These are phyloP conservation scores for Labyrinthula sp. DNA, from an alignment of 352 stramenopile genomes.

Conservation along the genomic window DNA sequence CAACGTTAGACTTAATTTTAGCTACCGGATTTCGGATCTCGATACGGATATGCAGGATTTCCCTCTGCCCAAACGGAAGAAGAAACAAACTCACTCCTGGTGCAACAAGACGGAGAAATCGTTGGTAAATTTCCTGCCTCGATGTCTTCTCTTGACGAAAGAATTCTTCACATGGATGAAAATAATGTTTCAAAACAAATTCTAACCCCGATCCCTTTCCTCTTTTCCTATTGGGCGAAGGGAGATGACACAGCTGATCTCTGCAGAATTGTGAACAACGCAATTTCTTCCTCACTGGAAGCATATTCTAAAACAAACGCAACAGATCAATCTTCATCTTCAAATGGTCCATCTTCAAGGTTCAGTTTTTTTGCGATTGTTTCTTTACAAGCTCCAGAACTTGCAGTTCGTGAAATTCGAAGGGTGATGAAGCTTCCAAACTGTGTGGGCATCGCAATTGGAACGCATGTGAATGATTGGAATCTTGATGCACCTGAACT, in stretches of 20 bases:
- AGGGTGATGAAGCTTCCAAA: conserved; percentile 29
- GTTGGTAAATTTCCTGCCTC: no score
- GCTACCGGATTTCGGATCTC: conserved; percentile 21
- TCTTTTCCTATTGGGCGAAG: conserved; percentile 35
- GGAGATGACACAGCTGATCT: conserved; percentile 29
- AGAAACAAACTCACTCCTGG: neutral
- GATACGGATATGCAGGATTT: conserved; percentile 32
- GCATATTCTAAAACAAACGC: conserved; percentile 8
- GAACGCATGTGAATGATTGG: conserved; percentile 32
- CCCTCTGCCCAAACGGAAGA: neutral
- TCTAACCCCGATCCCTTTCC: conserved; percentile 31
- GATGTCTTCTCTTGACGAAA: no score
- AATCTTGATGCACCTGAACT: conserved; percentile 31
- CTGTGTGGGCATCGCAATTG: conserved; percentile 28
- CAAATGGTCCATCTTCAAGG: conserved; percentile 5
- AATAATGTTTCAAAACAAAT: conserved; percentile 27
- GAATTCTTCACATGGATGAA: conserved; percentile 13
- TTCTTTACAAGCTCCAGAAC: conserved; percentile 31
- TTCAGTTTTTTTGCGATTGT: conserved; percentile 31
- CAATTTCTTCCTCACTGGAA: conserved; percentile 30
- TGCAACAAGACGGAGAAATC: no score
- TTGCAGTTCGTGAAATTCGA: conserved; percentile 30
- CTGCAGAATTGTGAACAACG: conserved; percentile 30
- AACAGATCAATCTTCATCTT: no score
- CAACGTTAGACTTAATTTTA: no score